A percentile compares a stretch with the other conserved stretches of the same genome.
phyloP scores from a whole-genome alignment of 2,329 filamentous ascomycete species.

The Exophiala aquamarina region DNA sequence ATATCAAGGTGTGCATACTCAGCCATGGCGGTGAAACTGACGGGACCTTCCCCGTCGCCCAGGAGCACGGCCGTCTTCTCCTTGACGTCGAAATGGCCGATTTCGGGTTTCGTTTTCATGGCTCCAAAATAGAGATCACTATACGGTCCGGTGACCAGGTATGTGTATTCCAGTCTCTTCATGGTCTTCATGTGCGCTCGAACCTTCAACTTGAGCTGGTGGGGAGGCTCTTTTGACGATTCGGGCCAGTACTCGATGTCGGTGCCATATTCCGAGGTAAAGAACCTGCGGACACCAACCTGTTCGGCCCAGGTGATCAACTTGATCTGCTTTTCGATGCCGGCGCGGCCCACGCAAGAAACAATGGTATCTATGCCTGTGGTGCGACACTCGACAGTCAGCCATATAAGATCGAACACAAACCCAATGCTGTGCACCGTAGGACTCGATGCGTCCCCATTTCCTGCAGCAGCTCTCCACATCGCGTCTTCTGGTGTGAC shows the following conservation, averaged over 20 bases:
- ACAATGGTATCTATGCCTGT: constrained; percentile 62
- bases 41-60: constrained; percentile 59
- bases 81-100: constrained; percentile 61
- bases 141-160: constrained; percentile 70
- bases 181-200: constrained; percentile 55
- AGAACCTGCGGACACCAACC: constrained; percentile 61
- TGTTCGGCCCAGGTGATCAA: constrained; percentile 62
- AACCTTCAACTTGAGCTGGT: constrained; percentile 70
- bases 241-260: constrained; percentile 62
- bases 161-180: constrained; percentile 60
- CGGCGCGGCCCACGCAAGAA: constrained; percentile 64
- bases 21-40: constrained; percentile 69
- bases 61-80: constrained; percentile 61
- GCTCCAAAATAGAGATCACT: constrained; percentile 61
- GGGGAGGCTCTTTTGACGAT: constrained; percentile 63
- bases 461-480: background rate
- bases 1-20: constrained; percentile 54
- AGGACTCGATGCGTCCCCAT: too few relatives aligned
- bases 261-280: constrained; percentile 68
- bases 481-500: background rate
- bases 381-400: background rate
- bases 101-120: constrained; percentile 35
- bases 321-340: constrained; percentile 60
- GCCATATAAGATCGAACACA: background rate
- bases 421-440: background rate